phyloP scores from a whole-genome alignment of 2,329 filamentous ascomycete species.

The Magnaporthales sp. region DNA sequence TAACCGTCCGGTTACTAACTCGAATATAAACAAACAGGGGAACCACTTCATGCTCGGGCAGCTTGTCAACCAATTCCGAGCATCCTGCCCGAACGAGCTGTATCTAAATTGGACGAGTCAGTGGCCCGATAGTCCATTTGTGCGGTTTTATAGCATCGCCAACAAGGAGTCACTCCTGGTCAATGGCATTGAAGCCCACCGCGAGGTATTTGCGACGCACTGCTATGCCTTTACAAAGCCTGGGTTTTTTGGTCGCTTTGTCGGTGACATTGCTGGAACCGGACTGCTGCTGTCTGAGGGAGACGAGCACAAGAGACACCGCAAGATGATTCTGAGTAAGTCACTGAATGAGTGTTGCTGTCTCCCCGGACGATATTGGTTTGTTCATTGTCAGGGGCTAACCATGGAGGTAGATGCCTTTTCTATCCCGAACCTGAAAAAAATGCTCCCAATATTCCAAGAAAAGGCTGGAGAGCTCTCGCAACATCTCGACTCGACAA shows the following conservation, averaged over 20 bases:
- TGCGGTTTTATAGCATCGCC: slow-evolving; percentile 26
- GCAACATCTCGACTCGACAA: slow-evolving; percentile 16
- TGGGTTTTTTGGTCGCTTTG: slow-evolving; percentile 16
- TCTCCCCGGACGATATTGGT: neutral
- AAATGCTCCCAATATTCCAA: slow-evolving; percentile 28
- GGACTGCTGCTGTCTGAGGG: slow-evolving; percentile 18
- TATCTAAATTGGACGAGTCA: slow-evolving; percentile 7
- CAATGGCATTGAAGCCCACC: slow-evolving; percentile 25
- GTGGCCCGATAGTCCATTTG: slow-evolving; percentile 20
- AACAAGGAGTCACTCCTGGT: slow-evolving; percentile 28
- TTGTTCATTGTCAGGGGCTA: neutral
- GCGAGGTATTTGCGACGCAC: slow-evolving; percentile 27
- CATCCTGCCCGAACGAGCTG: slow-evolving; percentile 7
- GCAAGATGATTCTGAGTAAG: slow-evolving; percentile 13
- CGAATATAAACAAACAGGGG: neutral
- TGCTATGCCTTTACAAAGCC: slow-evolving; percentile 18
- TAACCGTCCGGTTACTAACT: neutral
- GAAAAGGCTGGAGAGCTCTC: slow-evolving; percentile 21
- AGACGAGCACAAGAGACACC: slow-evolving; percentile 22
- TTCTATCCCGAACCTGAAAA: slow-evolving; percentile 25
- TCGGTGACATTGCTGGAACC: slow-evolving; percentile 8
- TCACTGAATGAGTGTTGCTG: neutral
- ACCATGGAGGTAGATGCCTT: slow-evolving; percentile 20
- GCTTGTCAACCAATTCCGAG: slow-evolving; percentile 6
- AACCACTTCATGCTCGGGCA: slow-evolving; percentile 11